Base-by-base conservation (phyloP, 345 rosid genomes). In the Ceriops tagal region DNA sequence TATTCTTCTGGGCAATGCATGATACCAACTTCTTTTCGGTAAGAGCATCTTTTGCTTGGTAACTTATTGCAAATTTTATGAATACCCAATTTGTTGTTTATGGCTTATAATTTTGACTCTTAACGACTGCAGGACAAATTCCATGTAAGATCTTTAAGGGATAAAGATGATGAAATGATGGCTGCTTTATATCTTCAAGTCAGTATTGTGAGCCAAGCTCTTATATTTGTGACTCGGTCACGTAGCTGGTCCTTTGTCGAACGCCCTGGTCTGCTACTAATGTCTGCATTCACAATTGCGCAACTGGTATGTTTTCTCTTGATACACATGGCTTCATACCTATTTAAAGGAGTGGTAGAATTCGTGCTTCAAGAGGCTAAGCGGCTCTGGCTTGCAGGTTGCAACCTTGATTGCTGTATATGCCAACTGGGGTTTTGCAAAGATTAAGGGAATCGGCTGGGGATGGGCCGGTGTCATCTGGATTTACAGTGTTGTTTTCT, bases 401-500 rank as follows among this genome's bases (percentile, higher is more conserved):
- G 97, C 98, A 26, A 88, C 98, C 5, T 0, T 77, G 31, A 80
- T 93, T 79, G 95, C 98, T 20, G 95, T 88, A 11, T 88, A 80
- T 59, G 82, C 88, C 27, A 69, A 69, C 63, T 89, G 96, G 96
- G 81, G 78, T 27, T 93, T 93, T 57, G 98, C 98, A 49, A 85
- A 77, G 71, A 81, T 93, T 32, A 47, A 83, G 78, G 98, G 98
- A 46, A 71, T 80, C 28, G 97, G 98, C 13, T 86, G 95, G 92
- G 95, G 97, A 78, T 93, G 98, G 98, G 98, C 97, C 4, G 96
- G 85, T 18, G 82, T 83, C 30, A 85, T 93, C 21, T 93, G 99
- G 99, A 79, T 95, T 47, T 95, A 71, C 76, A 95, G 97, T 53
- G 3, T 88, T 34, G 75, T 95, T 56, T 82, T 82, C 81, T 95